Base-by-base conservation (phyloP, 2,329 filamentous ascomycete species). In the Talaromyces sp. region DNA sequence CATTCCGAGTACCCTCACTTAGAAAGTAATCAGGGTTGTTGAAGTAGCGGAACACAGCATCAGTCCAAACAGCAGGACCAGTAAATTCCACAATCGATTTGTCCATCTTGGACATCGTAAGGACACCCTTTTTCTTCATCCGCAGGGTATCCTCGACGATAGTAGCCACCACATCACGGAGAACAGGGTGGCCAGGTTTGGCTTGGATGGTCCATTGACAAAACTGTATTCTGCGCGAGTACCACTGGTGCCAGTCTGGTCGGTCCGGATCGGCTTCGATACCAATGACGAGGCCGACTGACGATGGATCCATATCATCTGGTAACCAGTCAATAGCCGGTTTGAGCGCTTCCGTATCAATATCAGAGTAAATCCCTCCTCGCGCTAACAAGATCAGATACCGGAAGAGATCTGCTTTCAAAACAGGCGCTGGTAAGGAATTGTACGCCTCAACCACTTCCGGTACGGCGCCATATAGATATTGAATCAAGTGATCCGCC, bases 181-280 rank as follows among this genome's bases (percentile, higher is more conserved):
- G 85, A 13, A 97, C 88, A 0, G 95, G 95, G 76, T 99, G 95
- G 11, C 95, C 95, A 0, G 94, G 90, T 79, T 99, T 99, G 65
- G 91, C 83, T 78, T 98, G 94, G 68, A 99, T 97, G 1, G 95
- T 99, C 95, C 95, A 99, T 78, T 99, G 95, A 80, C 95, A 99
- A 79, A 99, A 98, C 76, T 98, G 95, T 67, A 99, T 93, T 68
- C 94, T 87, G 66, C 95, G 90, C 68, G 92, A 95, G 82, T 98
- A 99, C 95, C 94, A 98, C 1, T 97, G 83, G 41, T 87, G 85
- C 95, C 95, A 99, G 76, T 99, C 95, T 3, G 87, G 86, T 57
- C 95, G 87, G 77, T 98, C 93, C 0, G 95, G 93, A 74, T 99
- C 95, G 4, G 95, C 95, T 81, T 99, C 95, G 69, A 99, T 97